phyloP scores from a whole-genome alignment of 2,329 filamentous ascomycete species.

The Talaromyces rugulosus region DNA sequence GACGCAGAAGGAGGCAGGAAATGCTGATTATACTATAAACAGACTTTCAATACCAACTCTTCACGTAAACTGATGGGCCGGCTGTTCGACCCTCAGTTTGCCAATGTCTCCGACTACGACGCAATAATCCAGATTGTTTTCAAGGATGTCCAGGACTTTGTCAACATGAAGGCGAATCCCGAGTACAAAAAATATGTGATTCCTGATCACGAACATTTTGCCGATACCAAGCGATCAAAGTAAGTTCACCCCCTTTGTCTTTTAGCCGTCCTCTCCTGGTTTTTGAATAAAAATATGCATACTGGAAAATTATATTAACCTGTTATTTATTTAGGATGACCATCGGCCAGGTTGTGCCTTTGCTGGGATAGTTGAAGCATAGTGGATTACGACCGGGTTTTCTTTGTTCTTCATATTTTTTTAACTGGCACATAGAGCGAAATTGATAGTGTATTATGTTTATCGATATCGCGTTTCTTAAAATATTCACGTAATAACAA shows the following conservation, averaged over 20 bases:
- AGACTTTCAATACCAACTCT: constrained; percentile 22
- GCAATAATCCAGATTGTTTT: constrained; percentile 30
- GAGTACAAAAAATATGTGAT: constrained; percentile 23
- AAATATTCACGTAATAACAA: not conserved
- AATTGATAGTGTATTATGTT: no score
- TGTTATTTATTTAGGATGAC: not conserved
- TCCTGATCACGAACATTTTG: constrained; percentile 31
- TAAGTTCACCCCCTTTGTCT: not conserved
- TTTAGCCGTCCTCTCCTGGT: not conserved
- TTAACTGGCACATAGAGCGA: no score
- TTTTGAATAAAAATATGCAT: no score
- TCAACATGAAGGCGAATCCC: constrained; percentile 26
- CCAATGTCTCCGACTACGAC: constrained; percentile 26
- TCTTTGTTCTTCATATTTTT: no score
- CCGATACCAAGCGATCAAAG: constrained; percentile 16
- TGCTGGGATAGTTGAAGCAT: not conserved
- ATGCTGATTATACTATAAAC: not conserved
- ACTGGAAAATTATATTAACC: not conserved
- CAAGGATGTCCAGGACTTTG: constrained; percentile 25
- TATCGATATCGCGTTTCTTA: not conserved
- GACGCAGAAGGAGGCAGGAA: constrained; percentile 9
- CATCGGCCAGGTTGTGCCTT: not conserved
- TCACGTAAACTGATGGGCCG: constrained; percentile 21
- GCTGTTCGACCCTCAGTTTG: constrained; percentile 19
- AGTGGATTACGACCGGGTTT: not conserved